These are phyloP conservation scores for Cordyceps fumosorosea DNA, from an alignment of 2,329 filamentous ascomycete species.

Conservation along the genomic window DNA sequence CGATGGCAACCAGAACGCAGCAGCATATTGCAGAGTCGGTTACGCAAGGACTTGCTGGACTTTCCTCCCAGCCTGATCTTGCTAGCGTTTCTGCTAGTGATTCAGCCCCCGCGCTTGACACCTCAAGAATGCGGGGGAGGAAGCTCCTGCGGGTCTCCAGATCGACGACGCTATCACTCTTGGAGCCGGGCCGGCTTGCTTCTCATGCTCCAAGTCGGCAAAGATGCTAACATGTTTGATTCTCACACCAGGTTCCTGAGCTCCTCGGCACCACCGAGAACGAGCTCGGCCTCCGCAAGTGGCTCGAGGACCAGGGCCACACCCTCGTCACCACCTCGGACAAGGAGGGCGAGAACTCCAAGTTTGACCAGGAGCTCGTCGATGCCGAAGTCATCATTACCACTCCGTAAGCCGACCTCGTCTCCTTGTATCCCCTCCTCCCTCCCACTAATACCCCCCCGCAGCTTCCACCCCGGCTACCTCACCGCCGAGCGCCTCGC, in stretches of 20 bases:
- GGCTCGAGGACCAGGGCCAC: constrained; percentile 96
- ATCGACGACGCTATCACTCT: neutral
- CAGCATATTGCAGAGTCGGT: neutral
- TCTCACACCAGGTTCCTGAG: constrained; percentile 53
- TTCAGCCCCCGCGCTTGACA: neutral
- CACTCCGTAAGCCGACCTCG: constrained; percentile 61
- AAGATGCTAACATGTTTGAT: neutral
- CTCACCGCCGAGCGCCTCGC: constrained; percentile 92
- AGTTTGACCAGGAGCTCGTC: constrained; percentile 90
- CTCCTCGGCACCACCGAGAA: constrained; percentile 96
- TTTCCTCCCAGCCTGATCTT: neutral
- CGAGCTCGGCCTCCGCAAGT: constrained; percentile 93
- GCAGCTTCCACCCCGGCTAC: constrained; percentile 95
- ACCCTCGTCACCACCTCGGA: constrained; percentile 94
- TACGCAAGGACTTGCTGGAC: neutral
- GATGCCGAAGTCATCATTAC: constrained; percentile 99
- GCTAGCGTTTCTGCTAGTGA: neutral
- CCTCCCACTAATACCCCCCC: neutral
- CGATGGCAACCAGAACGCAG: neutral
- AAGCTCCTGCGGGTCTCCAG: neutral
- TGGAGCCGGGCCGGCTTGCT: neutral
- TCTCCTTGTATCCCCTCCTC: neutral
- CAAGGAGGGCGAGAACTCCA: constrained; percentile 91
- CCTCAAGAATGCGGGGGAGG: neutral
- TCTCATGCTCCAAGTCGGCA: neutral